Evolutionary conservation across 768 basidiomycete species (phyloP), one percentile per base, ranked within the genome.

Genomic region (Mycena venus): DNA sequence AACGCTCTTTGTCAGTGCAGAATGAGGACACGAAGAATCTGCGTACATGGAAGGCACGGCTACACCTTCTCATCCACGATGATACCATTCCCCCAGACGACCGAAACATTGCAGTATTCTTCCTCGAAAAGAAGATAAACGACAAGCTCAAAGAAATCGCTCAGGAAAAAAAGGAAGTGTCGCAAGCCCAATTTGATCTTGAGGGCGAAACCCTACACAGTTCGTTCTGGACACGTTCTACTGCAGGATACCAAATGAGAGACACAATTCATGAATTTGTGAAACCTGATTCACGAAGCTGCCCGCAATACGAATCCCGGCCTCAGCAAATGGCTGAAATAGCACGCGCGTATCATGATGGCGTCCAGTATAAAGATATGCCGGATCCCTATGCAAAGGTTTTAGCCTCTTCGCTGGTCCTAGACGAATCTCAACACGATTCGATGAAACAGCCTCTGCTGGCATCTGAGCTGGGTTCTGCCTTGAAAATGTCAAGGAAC

Each of bases 1-100:
- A 67, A 25, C 58, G 66, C 19, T 56, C 47, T 6, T 34, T 65
- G 0, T 6, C 49, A 12, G 11, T 56, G 3, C 53, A 36, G 12
- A 53, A 67, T 5, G 53, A 67, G 2, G 21, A 7, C 1, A 40
- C 25, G 14, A 56, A 56, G 14, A n/a, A n/a, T n/a, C 53, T 67
- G 19, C 36, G 55, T 2, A 68, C 31, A 4, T 36, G 47, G 69
- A 44, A 60, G 21, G 56, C 59, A n/a, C 56, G 61, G 11, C 14
- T 69, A 32, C 19, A 49, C 58, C 68, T 69, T 2, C 32, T 60
- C 14, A 69, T 69, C 8, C 55, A 68, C n/a, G 56, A 68, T 23
- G 15, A 12, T 1, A 2, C 42, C 21, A 51, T 68, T 25, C 58
- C 67, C 10, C 2, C 40, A 2, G 56, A 59, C 2, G 67, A 68